Evolutionary conservation across 2,329 filamentous ascomycete species (phyloP).

Genomic region (Penicillium corylophilum): DNA sequence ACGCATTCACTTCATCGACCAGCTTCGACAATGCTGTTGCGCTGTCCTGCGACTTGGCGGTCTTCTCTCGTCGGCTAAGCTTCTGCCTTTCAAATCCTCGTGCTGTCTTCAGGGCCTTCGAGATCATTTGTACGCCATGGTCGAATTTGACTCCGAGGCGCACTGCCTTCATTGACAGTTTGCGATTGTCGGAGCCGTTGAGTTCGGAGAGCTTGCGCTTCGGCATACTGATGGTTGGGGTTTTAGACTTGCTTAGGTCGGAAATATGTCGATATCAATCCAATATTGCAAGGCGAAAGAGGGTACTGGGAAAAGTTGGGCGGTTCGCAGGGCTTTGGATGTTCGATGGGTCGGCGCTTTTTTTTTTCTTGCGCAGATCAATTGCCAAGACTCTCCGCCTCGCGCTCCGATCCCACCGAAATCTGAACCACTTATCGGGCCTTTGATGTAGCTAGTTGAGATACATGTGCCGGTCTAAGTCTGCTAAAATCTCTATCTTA

Average conservation of each 20-base stretch:
- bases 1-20: conserved; percentile 54
- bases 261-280: background rate
- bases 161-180: conserved; percentile 33
- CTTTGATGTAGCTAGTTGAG: background rate
- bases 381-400: conserved; percentile 23
- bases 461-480: too few relatives aligned
- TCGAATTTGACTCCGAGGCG: conserved; percentile 50
- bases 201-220: conserved; percentile 43
- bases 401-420: background rate
- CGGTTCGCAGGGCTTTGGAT: conserved; percentile 1
- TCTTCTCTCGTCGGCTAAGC: conserved; percentile 59
- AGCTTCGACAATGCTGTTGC: conserved; percentile 44
- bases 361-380: conserved; percentile 20
- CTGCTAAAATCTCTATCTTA: too few relatives aligned
- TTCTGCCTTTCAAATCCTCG: conserved; percentile 65
- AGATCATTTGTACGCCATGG: conserved; percentile 51
- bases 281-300: background rate
- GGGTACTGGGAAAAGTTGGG: background rate
- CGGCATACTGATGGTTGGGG: conserved; percentile 30
- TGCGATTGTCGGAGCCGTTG: conserved; percentile 28
- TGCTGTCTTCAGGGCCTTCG: conserved; percentile 56
- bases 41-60: conserved; percentile 48
- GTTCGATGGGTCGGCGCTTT: conserved; percentile 9
- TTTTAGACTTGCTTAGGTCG: background rate
- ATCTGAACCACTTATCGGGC: background rate